These are phyloP conservation scores for Nemania abortiva DNA, from an alignment of 2,329 filamentous ascomycete genomes.

Conservation along the genomic window DNA sequence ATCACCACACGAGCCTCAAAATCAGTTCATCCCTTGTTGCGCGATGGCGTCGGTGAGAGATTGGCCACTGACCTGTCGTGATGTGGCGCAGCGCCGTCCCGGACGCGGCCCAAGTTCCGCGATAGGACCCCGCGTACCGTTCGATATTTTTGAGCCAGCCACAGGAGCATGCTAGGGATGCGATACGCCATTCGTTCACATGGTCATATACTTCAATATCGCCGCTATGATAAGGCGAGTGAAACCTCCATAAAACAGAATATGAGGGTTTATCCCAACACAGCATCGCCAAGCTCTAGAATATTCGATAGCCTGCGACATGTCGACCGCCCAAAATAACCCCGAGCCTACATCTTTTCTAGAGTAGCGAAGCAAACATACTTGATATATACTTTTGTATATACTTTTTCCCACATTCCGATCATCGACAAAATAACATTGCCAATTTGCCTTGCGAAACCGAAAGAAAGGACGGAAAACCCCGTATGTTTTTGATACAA, in stretches of 20 bases:
- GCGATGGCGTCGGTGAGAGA: not conserved
- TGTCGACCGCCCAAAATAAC: not conserved
- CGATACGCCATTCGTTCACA: not conserved
- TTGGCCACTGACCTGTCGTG: not conserved
- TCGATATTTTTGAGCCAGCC: not conserved
- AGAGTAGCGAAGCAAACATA: not conserved
- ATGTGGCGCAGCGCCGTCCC: not conserved
- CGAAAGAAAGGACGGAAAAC: too few species aligned
- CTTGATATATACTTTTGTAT: not conserved
- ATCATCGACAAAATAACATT: not conserved
- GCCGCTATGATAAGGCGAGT: not conserved
- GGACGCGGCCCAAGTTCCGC: not conserved
- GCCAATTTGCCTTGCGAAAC: too few species aligned
- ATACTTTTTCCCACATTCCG: not conserved
- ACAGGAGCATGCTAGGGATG: not conserved
- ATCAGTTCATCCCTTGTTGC: not conserved
- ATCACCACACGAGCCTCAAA: not conserved
- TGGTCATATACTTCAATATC: not conserved
- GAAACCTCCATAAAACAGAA: not conserved
- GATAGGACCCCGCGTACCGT: not conserved
- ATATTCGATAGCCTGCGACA: not conserved
- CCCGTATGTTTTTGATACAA: too few species aligned
- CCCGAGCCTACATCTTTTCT: not conserved
- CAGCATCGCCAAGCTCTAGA: not conserved
- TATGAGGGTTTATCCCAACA: not conserved